Evolutionary conservation across 1,139 yeast genomes (phyloP).

Genomic region (Blastobotrys raffinosifermentans): DNA sequence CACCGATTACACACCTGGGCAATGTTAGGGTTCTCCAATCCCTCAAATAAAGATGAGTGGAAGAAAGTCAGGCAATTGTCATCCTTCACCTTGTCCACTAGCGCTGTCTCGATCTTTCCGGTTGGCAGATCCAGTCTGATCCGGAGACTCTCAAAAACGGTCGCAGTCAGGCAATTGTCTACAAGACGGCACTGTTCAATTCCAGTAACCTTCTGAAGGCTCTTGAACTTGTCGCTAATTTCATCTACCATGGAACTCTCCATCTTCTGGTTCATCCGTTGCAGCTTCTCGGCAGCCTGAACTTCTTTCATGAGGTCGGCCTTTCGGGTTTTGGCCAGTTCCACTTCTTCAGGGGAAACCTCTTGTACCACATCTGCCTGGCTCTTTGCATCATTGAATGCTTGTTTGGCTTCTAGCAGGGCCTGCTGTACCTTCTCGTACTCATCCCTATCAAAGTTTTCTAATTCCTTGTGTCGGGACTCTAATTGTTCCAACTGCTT

Average conservation of each 20-base stretch:
- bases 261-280: conserved; percentile 10
- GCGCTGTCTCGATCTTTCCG: conserved; percentile 1
- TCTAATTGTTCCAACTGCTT: neutral
- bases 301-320: conserved; percentile 11
- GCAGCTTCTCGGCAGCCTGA: conserved; percentile 14
- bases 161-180: conserved; percentile 1
- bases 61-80: conserved; percentile 5
- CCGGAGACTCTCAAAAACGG: conserved; percentile 5
- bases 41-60: neutral
- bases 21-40: too few relatives aligned
- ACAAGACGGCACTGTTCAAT: conserved; percentile 3
- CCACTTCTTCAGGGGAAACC: neutral
- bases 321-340: too few relatives aligned
- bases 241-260: conserved; percentile 12
- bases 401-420: conserved; percentile 7
- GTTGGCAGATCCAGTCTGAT: conserved; percentile 4
- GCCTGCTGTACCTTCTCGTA: neutral
- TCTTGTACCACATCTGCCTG: conserved; percentile 7
- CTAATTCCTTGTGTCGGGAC: neutral
- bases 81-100: neutral
- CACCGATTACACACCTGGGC: too few relatives aligned
- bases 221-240: conserved; percentile 4
- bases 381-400: conserved; percentile 8
- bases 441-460: too few relatives aligned
- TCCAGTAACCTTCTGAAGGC: conserved; percentile 8